phyloP scores from a whole-genome alignment of 805 yeast genomes.

The Metschnikowia bowlesiae region DNA sequence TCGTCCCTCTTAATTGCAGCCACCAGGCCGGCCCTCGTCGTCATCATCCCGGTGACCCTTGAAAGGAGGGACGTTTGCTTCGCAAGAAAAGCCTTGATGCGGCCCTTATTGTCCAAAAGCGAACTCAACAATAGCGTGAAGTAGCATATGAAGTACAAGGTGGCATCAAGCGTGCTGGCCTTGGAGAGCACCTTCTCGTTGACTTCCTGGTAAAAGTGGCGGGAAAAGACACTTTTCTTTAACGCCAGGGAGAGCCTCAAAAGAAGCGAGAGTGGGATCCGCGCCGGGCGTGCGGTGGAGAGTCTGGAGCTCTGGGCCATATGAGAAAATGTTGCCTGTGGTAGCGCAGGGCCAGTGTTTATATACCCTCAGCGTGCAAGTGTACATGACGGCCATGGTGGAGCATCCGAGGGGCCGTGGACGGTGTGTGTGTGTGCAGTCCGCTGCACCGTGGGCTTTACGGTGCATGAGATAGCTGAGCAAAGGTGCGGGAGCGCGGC shows the following conservation, averaged over 20 bases:
- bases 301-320: no score
- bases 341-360: neutral
- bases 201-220: constrained; percentile 39
- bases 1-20: neutral
- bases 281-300: neutral
- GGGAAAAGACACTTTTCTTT: constrained; percentile 31
- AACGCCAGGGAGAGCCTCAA: constrained; percentile 26
- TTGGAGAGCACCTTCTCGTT: constrained; percentile 35
- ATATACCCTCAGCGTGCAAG: neutral
- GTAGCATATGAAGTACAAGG: constrained; percentile 41
- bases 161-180: constrained; percentile 34
- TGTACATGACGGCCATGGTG: neutral
- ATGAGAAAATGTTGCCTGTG: neutral
- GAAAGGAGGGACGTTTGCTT: constrained; percentile 24
- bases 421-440: neutral
- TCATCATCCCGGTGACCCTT: constrained; percentile 7
- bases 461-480: no score
- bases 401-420: constrained; percentile 3
- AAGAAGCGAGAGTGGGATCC: constrained; percentile 21
- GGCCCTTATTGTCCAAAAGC: constrained; percentile 33
- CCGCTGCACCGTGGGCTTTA: neutral
- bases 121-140: constrained; percentile 36
- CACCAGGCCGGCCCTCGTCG: neutral
- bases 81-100: constrained; percentile 26
- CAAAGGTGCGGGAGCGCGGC: no score